Conservation (phyloP, 1,284 basidiomycete species). For the Cronartium ribicola region DNA sequence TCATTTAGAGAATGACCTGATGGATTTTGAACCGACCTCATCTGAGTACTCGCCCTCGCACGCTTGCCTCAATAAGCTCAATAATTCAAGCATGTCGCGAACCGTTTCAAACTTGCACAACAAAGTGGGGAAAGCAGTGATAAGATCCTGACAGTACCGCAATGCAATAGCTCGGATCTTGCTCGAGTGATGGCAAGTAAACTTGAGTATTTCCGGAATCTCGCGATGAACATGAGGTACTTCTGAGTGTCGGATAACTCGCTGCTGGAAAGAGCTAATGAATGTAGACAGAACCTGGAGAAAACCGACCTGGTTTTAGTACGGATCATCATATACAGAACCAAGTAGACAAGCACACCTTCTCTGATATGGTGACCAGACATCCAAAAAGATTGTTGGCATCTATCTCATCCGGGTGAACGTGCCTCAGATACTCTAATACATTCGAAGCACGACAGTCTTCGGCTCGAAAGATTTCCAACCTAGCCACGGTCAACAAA, state of each 20-base stretch:
- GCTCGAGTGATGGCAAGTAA: conserved; percentile 18
- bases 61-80: conserved; percentile 78
- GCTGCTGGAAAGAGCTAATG: conserved; percentile 36
- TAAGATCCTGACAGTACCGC: conserved; percentile 67
- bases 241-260: conserved; percentile 31
- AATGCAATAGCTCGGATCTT: conserved; percentile 28
- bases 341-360: conserved; percentile 56
- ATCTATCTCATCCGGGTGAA: conserved; percentile 67
- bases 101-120: conserved; percentile 87
- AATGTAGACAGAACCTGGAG: conserved; percentile 37
- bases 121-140: conserved; percentile 88
- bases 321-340: conserved; percentile 9
- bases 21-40: conserved; percentile 62
- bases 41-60: conserved; percentile 88
- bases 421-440: conserved; percentile 83
- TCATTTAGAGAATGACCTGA: background rate
- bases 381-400: conserved; percentile 63
- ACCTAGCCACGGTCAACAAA: conserved; percentile 76
- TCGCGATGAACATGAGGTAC: conserved; percentile 32
- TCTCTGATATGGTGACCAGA: conserved; percentile 81
- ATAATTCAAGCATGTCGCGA: conserved; percentile 69
- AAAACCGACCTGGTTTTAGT: background rate
- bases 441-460: conserved; percentile 75
- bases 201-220: conserved; percentile 35
- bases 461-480: conserved; percentile 80